These are phyloP conservation scores for Chamaecyparis obtusa DNA, from an alignment of 75 land plant genomes.

Conservation along the genomic window DNA sequence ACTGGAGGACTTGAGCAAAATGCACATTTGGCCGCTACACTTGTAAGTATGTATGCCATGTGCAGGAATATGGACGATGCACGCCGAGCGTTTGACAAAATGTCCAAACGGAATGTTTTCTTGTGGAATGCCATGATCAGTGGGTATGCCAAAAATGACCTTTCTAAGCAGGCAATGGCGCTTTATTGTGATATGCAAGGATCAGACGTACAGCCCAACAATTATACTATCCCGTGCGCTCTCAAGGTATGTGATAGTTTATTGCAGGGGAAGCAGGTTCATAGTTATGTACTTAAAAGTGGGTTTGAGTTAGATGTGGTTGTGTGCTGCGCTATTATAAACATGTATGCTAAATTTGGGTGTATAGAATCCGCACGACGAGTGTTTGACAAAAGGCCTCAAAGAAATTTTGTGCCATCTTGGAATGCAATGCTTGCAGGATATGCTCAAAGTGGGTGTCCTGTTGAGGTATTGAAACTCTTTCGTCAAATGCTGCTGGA, in stretches of 20 bases:
- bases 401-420: conserved; percentile 40
- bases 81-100: conserved; percentile 33
- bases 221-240: conserved; percentile 13
- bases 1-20: conserved; percentile 9
- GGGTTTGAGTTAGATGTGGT: conserved; percentile 12
- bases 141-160: conserved; percentile 31
- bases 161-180: conserved; percentile 24
- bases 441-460: conserved; percentile 25
- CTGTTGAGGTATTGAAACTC: conserved; percentile 24
- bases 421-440: conserved; percentile 72
- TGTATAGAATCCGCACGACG: conserved; percentile 17
- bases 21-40: conserved; percentile 33
- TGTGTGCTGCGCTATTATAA: conserved; percentile 10
- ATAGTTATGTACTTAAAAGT: conserved; percentile 1
- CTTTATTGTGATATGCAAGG: conserved; percentile 27
- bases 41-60: conserved; percentile 53
- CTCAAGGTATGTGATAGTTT: conserved; percentile 11
- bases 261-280: conserved; percentile 5
- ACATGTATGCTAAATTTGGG: conserved; percentile 13
- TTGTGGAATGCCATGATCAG: conserved; percentile 59
- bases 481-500: conserved; percentile 38
- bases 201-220: conserved; percentile 6
- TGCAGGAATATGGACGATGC: conserved; percentile 44
- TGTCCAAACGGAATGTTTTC: conserved; percentile 23
- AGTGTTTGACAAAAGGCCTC: conserved; percentile 26